Conservation (phyloP, 2,329 filamentous ascomycete genomes). For the Colletotrichum sp. region DNA sequence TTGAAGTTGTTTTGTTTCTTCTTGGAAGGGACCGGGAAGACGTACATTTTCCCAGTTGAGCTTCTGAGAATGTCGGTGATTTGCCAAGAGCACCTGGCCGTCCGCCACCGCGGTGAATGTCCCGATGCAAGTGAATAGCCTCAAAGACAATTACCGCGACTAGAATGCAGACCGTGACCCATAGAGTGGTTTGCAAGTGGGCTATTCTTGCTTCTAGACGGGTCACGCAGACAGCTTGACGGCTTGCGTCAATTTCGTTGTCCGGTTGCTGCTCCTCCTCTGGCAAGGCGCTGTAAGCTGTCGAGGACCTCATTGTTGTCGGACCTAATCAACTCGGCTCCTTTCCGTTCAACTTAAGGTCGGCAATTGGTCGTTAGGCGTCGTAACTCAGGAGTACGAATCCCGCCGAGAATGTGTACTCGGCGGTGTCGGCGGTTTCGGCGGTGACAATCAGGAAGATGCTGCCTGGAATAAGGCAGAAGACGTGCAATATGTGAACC, state of each 20-base stretch:
- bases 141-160: not conserved
- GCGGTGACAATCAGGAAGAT: not conserved
- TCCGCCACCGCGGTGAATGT: not conserved
- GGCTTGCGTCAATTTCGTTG: not conserved
- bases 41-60: fast-evolving
- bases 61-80: not conserved
- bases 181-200: not conserved
- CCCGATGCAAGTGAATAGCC: not conserved
- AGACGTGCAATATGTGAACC: not conserved
- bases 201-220: not conserved
- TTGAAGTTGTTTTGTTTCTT: not conserved
- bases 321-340: fast-evolving
- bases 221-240: not conserved
- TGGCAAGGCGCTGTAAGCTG: not conserved
- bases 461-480: not conserved
- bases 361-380: fast-evolving
- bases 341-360: not conserved
- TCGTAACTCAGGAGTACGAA: not conserved
- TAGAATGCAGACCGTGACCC: not conserved
- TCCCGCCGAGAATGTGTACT: fast-evolving
- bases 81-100: not conserved
- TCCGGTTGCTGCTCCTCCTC: not conserved
- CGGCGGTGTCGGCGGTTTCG: not conserved
- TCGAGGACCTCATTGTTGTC: not conserved
- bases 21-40: fast-evolving